A percentile compares a stretch with the other conserved stretches of the same genome.
Evolutionary conservation across 108 stramenopile genomes (phyloP).

Genomic region (Parietichytrium sp.): DNA sequence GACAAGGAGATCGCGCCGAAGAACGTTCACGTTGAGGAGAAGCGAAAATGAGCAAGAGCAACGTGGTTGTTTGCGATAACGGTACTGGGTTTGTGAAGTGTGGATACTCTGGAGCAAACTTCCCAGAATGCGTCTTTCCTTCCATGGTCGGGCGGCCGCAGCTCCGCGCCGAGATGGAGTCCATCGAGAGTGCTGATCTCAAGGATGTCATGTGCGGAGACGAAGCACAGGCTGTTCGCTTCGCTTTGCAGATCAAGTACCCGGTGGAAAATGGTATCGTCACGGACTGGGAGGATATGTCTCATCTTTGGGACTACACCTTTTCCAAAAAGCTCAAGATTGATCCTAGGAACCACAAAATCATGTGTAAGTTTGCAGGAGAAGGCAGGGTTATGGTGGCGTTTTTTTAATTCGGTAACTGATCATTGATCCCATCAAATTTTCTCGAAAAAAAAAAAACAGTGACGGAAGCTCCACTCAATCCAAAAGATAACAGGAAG

Average conservation of each 20-base stretch:
- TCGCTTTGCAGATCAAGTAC: constrained; percentile 61
- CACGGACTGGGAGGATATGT: constrained; percentile 73
- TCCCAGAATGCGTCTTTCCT: constrained; percentile 65
- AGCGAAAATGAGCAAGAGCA: not conserved
- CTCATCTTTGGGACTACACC: constrained; percentile 71
- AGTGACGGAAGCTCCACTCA: constrained; percentile 61
- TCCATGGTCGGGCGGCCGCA: constrained; percentile 68
- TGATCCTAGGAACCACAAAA: constrained; percentile 54
- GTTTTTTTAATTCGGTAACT: too few species aligned
- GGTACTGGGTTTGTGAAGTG: constrained; percentile 54
- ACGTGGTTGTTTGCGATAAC: constrained; percentile 43
- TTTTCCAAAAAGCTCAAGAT: constrained; percentile 57
- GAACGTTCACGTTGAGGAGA: too few species aligned
- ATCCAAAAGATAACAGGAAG: constrained; percentile 52
- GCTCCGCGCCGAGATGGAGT: constrained; percentile 68
- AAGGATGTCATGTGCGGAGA: constrained; percentile 54
- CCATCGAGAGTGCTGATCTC: constrained; percentile 59
- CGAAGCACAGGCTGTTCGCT: constrained; percentile 62
- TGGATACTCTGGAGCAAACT: constrained; percentile 67
- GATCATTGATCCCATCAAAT: too few species aligned
- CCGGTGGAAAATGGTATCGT: constrained; percentile 70
- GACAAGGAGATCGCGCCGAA: too few species aligned
- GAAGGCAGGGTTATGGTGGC: too few species aligned
- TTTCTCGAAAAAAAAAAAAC: too few species aligned
- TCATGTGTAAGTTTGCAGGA: too few species aligned